phyloP scores from a whole-genome alignment of 1,284 basidiomycete species.

The Golubevia pallescens region DNA sequence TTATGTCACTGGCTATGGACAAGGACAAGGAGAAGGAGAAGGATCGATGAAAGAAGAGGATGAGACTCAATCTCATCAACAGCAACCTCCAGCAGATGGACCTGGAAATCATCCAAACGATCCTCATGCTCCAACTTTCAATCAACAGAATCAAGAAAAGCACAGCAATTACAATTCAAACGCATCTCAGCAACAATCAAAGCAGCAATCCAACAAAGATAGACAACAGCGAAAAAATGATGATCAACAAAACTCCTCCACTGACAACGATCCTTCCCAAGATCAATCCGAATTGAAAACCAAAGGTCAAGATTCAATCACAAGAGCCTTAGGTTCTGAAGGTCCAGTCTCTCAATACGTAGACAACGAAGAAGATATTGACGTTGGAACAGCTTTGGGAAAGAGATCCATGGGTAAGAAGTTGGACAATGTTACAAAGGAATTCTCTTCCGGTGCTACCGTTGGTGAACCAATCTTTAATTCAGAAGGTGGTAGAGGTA shows the following conservation, averaged over 20 bases:
- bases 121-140: slow-evolving; percentile 13
- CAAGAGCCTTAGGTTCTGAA: not conserved
- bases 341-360: not conserved
- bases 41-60: slow-evolving; percentile 1
- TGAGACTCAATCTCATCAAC: not conserved
- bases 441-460: not conserved
- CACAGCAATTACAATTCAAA: slow-evolving; percentile 22
- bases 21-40: not conserved
- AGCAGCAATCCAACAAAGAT: slow-evolving; percentile 2
- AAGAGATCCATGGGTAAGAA: not conserved
- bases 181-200: not conserved
- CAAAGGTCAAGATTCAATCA: not conserved
- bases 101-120: slow-evolving; percentile 37
- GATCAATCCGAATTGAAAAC: too few species aligned
- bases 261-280: not conserved
- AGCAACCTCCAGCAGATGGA: slow-evolving; percentile 1
- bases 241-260: not conserved
- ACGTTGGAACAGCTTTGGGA: not conserved
- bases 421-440: not conserved
- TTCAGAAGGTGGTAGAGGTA: not conserved
- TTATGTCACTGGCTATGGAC: slow-evolving; percentile 13
- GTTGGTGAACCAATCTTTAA: not conserved
- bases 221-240: not conserved
- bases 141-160: not conserved
- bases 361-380: not conserved